phyloP scores from a whole-genome alignment of 306 rosid genomes.

The Dicorynia guianensis region DNA sequence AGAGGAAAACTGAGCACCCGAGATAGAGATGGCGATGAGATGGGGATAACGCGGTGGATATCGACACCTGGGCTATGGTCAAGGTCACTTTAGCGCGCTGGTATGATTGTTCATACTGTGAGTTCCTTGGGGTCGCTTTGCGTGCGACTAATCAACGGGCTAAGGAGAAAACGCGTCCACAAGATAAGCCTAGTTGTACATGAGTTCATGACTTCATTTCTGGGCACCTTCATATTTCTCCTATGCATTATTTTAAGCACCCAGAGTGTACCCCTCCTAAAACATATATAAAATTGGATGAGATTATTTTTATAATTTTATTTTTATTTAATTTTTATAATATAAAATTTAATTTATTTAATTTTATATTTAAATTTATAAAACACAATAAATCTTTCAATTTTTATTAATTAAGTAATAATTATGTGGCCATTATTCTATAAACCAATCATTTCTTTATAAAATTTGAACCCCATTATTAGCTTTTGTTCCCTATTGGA shows the following conservation, averaged over 20 bases:
- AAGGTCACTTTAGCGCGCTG: too few species aligned
- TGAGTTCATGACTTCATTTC: not conserved
- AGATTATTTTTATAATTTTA: too few species aligned
- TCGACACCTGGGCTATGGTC: too few species aligned
- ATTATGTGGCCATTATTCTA: too few species aligned
- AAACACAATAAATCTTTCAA: too few species aligned
- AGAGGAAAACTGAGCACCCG: not conserved
- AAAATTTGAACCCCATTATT: not conserved
- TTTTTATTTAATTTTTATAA: too few species aligned
- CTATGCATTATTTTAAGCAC: not conserved
- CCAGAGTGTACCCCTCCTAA: not conserved
- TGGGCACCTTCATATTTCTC: not conserved
- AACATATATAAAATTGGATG: not conserved
- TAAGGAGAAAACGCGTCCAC: not conserved
- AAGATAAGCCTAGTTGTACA: not conserved
- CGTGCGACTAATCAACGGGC: not conserved
- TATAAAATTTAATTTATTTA: too few species aligned
- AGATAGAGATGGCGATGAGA: not conserved
- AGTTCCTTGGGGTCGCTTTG: not conserved
- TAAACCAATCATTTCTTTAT: too few species aligned
- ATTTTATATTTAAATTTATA: too few species aligned
- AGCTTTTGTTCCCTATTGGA: not conserved
- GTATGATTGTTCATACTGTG: not conserved
- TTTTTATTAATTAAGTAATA: too few species aligned
- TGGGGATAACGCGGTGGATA: not conserved